These are phyloP conservation scores for Paramarasmius palmivorus DNA, from an alignment of 1,284 basidiomycete genomes.

Conservation along the genomic window DNA sequence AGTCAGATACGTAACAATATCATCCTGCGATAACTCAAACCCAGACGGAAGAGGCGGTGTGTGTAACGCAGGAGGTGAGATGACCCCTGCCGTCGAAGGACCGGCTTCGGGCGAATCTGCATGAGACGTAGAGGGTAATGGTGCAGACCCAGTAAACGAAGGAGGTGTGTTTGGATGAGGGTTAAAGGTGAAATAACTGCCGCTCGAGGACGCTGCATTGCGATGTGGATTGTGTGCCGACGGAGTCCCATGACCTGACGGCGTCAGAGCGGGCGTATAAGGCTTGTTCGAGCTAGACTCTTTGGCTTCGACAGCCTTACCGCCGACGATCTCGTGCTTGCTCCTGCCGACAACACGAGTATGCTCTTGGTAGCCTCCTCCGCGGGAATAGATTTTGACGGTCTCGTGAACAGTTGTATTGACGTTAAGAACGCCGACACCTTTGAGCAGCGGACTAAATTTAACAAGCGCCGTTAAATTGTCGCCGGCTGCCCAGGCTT, in stretches of 20 bases:
- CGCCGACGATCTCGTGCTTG: slow-evolving; percentile 73
- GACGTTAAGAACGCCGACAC: slow-evolving; percentile 71
- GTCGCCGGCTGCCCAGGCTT: slow-evolving; percentile 91
- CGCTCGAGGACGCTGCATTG: slow-evolving; percentile 10
- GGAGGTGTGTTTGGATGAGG: slow-evolving; percentile 4
- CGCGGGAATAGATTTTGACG: slow-evolving; percentile 57
- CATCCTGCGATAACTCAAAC: slow-evolving; percentile 31
- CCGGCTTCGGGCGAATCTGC: slow-evolving; percentile 13
- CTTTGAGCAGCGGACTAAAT: slow-evolving; percentile 85
- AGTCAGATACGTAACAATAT: slow-evolving; percentile 50
- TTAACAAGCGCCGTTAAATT: slow-evolving; percentile 80
- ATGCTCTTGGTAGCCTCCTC: slow-evolving; percentile 59
- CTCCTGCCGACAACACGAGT: slow-evolving; percentile 62
- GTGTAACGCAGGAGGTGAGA: slow-evolving; percentile 13
- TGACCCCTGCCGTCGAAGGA: slow-evolving; percentile 12
- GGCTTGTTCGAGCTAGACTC: slow-evolving; percentile 27
- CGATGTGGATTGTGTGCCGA: slow-evolving; percentile 20
- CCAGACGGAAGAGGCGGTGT: slow-evolving; percentile 4
- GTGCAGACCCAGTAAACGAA: no score
- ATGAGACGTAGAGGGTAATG: slow-evolving; percentile 7
- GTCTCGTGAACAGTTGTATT: slow-evolving; percentile 77
- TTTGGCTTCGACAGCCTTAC: slow-evolving; percentile 51
- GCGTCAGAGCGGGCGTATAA: slow-evolving; percentile 6
- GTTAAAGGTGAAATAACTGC: slow-evolving; percentile 20
- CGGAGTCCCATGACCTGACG: slow-evolving; percentile 25